These are phyloP conservation scores for Teratosphaeria destructans DNA, from an alignment of 2,329 filamentous ascomycete genomes.

Conservation along the genomic window DNA sequence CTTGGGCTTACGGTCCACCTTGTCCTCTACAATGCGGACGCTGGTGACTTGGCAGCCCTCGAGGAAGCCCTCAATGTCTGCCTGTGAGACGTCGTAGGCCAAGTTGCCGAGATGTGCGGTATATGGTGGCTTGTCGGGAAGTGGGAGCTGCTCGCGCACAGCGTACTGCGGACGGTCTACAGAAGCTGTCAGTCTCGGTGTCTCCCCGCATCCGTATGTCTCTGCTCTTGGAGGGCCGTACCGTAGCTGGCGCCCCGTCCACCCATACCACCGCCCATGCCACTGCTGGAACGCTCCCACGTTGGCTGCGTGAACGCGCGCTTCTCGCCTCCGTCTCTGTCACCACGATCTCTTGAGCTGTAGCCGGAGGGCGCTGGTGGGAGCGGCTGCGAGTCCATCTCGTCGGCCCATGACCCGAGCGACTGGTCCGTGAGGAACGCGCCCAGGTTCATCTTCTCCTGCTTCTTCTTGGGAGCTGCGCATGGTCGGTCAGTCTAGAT, in stretches of 20 bases:
- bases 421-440: slow-evolving; percentile 86
- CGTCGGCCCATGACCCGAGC: slow-evolving; percentile 93
- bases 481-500: slow-evolving; percentile 10
- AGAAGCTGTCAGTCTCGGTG: slow-evolving; percentile 13
- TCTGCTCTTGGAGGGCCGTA: slow-evolving; percentile 5
- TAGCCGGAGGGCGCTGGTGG: slow-evolving; percentile 19
- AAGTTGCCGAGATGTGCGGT: slow-evolving; percentile 95
- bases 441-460: slow-evolving; percentile 94
- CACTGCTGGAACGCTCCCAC: slow-evolving; percentile 18
- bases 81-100: slow-evolving; percentile 82
- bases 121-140: slow-evolving; percentile 86
- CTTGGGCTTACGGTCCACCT: slow-evolving; percentile 85
- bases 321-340: slow-evolving; percentile 30
- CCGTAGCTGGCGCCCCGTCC: slow-evolving; percentile 23
- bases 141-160: slow-evolving; percentile 64
- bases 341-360: slow-evolving; percentile 12
- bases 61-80: slow-evolving; percentile 79
- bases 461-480: slow-evolving; percentile 64
- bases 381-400: slow-evolving; percentile 59
- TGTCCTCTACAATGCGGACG: slow-evolving; percentile 94
- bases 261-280: slow-evolving; percentile 13
- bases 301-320: slow-evolving; percentile 35
- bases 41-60: slow-evolving; percentile 73
- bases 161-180: slow-evolving; percentile 27
- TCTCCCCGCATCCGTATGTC: neutral